Base-by-base conservation (phyloP, 257 asterid genomes). In the Rehmannia glutinosa region DNA sequence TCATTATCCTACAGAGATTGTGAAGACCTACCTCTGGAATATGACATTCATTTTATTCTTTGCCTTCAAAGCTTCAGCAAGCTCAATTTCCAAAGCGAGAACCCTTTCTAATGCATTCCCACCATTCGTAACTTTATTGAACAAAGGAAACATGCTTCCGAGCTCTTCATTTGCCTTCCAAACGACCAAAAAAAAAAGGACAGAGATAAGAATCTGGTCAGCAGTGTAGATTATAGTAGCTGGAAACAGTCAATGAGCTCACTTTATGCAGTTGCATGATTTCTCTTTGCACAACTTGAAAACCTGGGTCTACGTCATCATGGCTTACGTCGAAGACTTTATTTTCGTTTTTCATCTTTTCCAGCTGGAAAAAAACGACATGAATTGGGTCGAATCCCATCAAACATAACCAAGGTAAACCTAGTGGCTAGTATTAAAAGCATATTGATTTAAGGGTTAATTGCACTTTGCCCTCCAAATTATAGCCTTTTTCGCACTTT, bases 31-130 rank as follows among this genome's bases (percentile, higher is more conserved):
- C 97, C 99, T 87, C 81, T 81, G 97, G 80, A 82, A 84, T 59
- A 73, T 84, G 64, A 64, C n/a, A 17, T 75, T 87, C 42, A 73
- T 60, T 71, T 87, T 85, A 42, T 75, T 80, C 73, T 91, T 94
- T 15, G 88, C 71, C 82, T 84, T 88, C 58, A 94, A 76, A 41
- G 95, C 81, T 80, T 94, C 99, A 28, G 96, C 97, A 43, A 94
- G 96, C 82, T 91, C 97, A 38, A 88, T 83, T 82, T 91, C 99
- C 73, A 94, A 69, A 1, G 96, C 97, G 66, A 94, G 91, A 71
- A 94, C 96, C 72, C 95, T 81, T 78, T 91, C 93, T 71, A 94
- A 70, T 8, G 97, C 91, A 72, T 88, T 94, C 47, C 95, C 97
- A 69, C 78, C 72, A 57, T 79, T 69, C 12, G 93, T 67, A 59